A percentile compares a stretch with the other conserved stretches of the same genome.
Evolutionary conservation across 495 filamentous ascomycete genomes (phyloP).

Genomic region (Cryomyces antarcticus): DNA sequence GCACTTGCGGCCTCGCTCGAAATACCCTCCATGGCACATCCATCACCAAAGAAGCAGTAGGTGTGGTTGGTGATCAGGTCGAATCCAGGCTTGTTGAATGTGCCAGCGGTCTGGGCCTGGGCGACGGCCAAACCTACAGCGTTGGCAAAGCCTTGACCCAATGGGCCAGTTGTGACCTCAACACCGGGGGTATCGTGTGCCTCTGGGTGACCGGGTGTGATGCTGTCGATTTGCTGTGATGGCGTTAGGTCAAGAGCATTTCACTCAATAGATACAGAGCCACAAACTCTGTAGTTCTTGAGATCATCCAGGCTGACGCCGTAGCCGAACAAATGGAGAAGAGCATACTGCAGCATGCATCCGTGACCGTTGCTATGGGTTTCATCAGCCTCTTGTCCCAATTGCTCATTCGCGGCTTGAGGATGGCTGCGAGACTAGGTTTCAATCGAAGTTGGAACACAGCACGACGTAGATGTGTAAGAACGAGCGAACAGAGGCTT

Average conservation of each 20-base stretch:
- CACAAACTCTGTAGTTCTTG: conserved; percentile 81
- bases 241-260: not conserved
- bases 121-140: conserved; percentile 94
- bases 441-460: not conserved
- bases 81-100: conserved; percentile 94
- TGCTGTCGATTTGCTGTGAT: conserved; percentile 60
- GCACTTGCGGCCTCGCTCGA: conserved; percentile 78
- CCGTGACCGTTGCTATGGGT: conserved; percentile 75
- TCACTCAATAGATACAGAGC: conserved; percentile 1
- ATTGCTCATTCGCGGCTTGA: no score
- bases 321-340: conserved; percentile 94
- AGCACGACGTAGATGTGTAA: not conserved
- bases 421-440: no score
- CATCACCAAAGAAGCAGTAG: conserved; percentile 90
- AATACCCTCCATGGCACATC: conserved; percentile 97
- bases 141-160: conserved; percentile 89
- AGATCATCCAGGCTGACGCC: conserved; percentile 67
- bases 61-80: conserved; percentile 91
- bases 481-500: no score
- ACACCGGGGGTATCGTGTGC: conserved; percentile 88
- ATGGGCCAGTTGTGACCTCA: conserved; percentile 93
- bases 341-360: conserved; percentile 97
- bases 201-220: conserved; percentile 93
- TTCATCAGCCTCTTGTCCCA: not conserved
- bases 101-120: conserved; percentile 69